phyloP scores from a whole-genome alignment of 129 eudicot species.

The Arctium lappa region DNA sequence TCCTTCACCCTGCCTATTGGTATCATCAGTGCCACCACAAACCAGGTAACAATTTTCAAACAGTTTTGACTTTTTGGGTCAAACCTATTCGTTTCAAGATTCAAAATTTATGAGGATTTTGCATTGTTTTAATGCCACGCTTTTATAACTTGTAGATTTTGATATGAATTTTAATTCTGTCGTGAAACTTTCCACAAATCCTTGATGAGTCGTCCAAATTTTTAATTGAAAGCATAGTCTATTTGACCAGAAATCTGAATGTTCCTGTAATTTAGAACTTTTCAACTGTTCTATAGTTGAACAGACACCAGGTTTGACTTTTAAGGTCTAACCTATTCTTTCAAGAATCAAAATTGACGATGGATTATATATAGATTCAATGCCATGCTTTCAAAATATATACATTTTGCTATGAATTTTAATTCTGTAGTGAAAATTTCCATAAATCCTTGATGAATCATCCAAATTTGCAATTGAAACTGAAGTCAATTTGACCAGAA shows the following conservation, averaged over 20 bases:
- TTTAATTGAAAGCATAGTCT: background rate
- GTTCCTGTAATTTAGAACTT: too few species aligned
- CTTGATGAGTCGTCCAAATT: background rate
- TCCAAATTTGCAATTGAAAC: background rate
- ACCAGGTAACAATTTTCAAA: conserved; percentile 44
- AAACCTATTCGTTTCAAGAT: background rate
- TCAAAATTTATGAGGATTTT: background rate
- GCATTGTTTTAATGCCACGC: background rate
- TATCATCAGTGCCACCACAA: conserved; percentile 66
- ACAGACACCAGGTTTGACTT: background rate
- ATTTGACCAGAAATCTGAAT: background rate
- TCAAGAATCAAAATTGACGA: background rate
- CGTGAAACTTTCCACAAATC: background rate
- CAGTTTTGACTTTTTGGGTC: conserved; percentile 7
- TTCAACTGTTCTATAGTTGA: too few species aligned
- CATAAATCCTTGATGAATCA: background rate
- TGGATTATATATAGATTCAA: background rate
- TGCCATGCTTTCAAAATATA: background rate
- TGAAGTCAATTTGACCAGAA: background rate
- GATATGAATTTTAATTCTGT: background rate
- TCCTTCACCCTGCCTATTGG: conserved; percentile 68
- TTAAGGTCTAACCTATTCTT: background rate
- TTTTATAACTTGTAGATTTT: background rate
- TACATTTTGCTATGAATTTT: background rate
- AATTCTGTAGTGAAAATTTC: background rate